phyloP scores from a whole-genome alignment of 129 eudicot species.

The Centaurea solstitialis region DNA sequence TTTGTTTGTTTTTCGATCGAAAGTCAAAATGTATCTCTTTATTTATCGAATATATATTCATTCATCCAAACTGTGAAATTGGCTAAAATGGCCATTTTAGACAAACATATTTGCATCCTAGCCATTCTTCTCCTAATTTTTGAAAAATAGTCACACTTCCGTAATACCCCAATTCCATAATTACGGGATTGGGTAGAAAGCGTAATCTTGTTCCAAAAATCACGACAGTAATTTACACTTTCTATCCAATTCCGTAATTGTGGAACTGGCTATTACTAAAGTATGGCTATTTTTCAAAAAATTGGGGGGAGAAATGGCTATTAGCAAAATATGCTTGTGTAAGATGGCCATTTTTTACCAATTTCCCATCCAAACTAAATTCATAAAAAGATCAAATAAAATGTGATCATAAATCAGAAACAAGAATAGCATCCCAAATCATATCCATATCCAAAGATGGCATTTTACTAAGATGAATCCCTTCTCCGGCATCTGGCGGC shows the following conservation, averaged over 20 bases:
- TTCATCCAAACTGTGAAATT: constrained; percentile 3
- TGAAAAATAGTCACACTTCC: too few species aligned
- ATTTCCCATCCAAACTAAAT: constrained; percentile 16
- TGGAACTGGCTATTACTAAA: background rate
- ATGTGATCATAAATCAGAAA: constrained; percentile 48
- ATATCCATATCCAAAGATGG: constrained; percentile 93
- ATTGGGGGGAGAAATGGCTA: too few species aligned
- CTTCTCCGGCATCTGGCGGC: constrained; percentile 41
- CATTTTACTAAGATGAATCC: constrained; percentile 77
- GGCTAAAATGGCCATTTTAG: too few species aligned
- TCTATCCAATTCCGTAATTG: background rate
- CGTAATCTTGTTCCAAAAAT: too few species aligned
- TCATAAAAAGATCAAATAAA: constrained; percentile 23
- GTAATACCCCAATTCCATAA: too few species aligned
- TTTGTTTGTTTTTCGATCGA: background rate
- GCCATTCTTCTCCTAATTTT: too few species aligned
- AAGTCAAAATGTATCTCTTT: constrained; percentile 5
- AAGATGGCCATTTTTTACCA: too few species aligned
- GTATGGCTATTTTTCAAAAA: too few species aligned
- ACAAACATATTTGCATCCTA: too few species aligned
- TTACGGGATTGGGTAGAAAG: too few species aligned
- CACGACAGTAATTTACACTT: too few species aligned
- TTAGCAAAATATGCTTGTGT: too few species aligned
- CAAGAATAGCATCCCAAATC: constrained; percentile 90
- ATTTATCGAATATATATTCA: constrained; percentile 3